Evolutionary conservation across 768 basidiomycete genomes (phyloP), one percentile per base, ranked within the genome.

Genomic region (Russula dissimulans): DNA sequence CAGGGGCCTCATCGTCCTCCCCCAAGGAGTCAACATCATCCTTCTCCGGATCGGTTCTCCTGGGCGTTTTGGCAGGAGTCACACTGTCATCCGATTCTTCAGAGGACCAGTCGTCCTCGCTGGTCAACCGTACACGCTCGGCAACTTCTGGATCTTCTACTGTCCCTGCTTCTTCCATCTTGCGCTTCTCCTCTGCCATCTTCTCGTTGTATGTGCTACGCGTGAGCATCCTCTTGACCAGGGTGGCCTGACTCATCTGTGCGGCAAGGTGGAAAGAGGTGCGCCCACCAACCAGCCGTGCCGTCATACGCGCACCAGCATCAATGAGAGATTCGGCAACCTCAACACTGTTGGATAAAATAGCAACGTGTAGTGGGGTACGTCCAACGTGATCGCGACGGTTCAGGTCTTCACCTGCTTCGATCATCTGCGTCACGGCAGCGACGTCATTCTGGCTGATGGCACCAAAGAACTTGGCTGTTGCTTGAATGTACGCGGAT

Each of bases 301-400:
- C 75, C 0, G 78, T 80, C 65, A 84, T 81, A 53, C 80, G 73
- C 3, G 79, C 81, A 3, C 80, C 81, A 14, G 79, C 78, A 43
- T 84, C 78, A 51, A 85, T 74, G 36, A 85, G 74, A 39, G 78
- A 76, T 60, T 71, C 71, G 0, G 80, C 79, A 54, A 82, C 77
- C 1, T 79, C 80, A 4, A 66, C 65, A 0, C 76, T 76, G 42
- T 74, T 73, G 45, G 73, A 74, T 15, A 83, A 55, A 51, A 85
- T 77, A 3, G 83, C 82, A 39, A 84, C 69, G 52, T 85, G 84
- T n/a, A 85, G 72, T 2, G 78, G 71, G 7, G 82, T 81, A 4
- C 84, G 79, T 0, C 84, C 84, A 44, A 85, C 81, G 54, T 84
- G 81, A 68, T 85, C 83, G 3, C 84, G 78, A 41, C 75, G 73